A percentile compares a stretch with the other conserved stretches of the same genome.
Conservation (phyloP, 2,329 filamentous ascomycete species). For the Hysterium pulicare region DNA sequence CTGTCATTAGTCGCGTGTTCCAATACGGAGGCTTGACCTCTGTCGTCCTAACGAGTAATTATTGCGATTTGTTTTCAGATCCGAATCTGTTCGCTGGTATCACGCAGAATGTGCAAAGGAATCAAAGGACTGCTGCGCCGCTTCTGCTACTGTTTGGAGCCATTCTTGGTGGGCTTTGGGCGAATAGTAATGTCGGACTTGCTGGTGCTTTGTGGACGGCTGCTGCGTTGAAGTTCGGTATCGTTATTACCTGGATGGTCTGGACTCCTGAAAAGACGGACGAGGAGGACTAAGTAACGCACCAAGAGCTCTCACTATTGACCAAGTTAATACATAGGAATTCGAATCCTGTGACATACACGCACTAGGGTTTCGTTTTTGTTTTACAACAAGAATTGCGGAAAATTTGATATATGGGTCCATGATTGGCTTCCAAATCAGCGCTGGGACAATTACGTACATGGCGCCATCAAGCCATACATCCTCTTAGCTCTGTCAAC, state of each 20-base stretch:
- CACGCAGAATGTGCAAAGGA: conserved; percentile 50
- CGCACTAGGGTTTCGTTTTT: no score
- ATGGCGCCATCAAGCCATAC: no score
- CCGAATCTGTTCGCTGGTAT: conserved; percentile 45
- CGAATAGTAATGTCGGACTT: conserved; percentile 51
- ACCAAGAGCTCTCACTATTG: no score
- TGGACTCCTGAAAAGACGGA: conserved; percentile 37
- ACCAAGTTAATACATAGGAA: no score
- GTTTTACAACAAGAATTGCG: no score
- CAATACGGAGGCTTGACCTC: conserved; percentile 70
- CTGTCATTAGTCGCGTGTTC: conserved; percentile 68
- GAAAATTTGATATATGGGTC: no score
- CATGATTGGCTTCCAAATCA: no score
- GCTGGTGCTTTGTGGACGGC: conserved; percentile 51
- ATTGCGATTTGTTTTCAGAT: conserved; percentile 76
- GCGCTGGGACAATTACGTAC: no score
- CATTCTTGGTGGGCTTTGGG: conserved; percentile 53
- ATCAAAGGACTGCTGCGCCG: conserved; percentile 51
- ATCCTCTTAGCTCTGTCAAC: no score
- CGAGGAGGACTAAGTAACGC: conserved; percentile 1
- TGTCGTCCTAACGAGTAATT: conserved; percentile 76
- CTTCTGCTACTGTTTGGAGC: conserved; percentile 53
- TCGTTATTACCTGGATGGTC: conserved; percentile 40
- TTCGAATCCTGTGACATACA: no score
- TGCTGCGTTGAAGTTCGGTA: conserved; percentile 36